These are phyloP conservation scores for Metschnikowia cerradonensis DNA, from an alignment of 805 yeast species.

Conservation along the genomic window DNA sequence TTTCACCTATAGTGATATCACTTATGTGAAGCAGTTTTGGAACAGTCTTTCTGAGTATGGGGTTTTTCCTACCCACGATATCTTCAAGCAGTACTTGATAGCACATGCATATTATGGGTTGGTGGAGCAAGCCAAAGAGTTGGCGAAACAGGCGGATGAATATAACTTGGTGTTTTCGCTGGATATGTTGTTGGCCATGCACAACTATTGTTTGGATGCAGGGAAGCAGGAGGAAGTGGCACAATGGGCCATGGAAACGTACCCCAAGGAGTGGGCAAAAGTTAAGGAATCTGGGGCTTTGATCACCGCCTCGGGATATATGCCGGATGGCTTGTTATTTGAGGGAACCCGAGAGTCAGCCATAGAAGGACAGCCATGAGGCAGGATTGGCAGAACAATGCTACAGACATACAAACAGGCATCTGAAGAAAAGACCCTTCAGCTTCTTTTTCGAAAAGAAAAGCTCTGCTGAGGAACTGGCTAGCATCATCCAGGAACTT, in stretches of 20 bases:
- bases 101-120: constrained; percentile 69
- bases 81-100: constrained; percentile 57
- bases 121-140: constrained; percentile 50
- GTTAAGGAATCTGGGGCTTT: constrained; percentile 24
- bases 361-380: too few relatives aligned
- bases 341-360: constrained; percentile 9
- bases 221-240: constrained; percentile 27
- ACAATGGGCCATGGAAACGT: constrained; percentile 31
- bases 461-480: constrained; percentile 24
- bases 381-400: too few relatives aligned
- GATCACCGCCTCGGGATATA: constrained; percentile 25
- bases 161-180: constrained; percentile 42
- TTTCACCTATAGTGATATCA: constrained; percentile 50
- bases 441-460: constrained; percentile 34
- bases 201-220: constrained; percentile 39
- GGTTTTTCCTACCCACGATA: constrained; percentile 48
- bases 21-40: constrained; percentile 61
- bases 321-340: constrained; percentile 28
- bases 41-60: constrained; percentile 50
- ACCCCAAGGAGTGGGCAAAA: constrained; percentile 27
- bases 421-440: constrained; percentile 4
- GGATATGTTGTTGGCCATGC: constrained; percentile 45
- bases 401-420: background rate
- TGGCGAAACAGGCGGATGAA: constrained; percentile 46
- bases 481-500: constrained; percentile 13